Evolutionary conservation across 805 yeast genomes (phyloP).

Genomic region (Candida endomychidarum): DNA sequence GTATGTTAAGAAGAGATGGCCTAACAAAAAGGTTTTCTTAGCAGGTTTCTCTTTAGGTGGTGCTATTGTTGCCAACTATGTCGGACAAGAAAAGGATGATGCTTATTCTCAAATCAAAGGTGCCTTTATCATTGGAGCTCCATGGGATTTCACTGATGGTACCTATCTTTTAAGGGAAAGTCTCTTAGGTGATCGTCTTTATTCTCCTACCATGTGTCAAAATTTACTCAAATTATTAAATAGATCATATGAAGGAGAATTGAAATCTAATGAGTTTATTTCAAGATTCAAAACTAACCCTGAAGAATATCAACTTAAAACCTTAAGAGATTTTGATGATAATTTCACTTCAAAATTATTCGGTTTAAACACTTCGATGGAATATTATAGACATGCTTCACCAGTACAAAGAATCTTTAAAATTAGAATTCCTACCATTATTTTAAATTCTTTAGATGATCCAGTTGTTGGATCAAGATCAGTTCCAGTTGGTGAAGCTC

Average conservation of each 20-base stretch:
- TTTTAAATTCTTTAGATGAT: constrained; percentile 65
- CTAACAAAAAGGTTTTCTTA: constrained; percentile 61
- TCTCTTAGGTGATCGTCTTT: constrained; percentile 36
- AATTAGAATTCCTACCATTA: constrained; percentile 60
- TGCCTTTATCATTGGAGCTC: constrained; percentile 61
- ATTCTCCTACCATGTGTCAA: constrained; percentile 44
- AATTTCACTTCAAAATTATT: constrained; percentile 58
- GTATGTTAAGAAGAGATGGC: constrained; percentile 50
- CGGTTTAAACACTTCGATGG: constrained; percentile 61
- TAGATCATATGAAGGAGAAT: constrained; percentile 29
- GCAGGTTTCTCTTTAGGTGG: constrained; percentile 78
- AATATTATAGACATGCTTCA: constrained; percentile 66
- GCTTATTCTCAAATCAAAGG: constrained; percentile 53
- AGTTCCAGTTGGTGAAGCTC: constrained; percentile 51
- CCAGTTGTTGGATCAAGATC: constrained; percentile 58
- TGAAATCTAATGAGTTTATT: constrained; percentile 23
- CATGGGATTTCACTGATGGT: constrained; percentile 70
- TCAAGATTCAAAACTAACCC: constrained; percentile 32
- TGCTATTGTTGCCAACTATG: constrained; percentile 60
- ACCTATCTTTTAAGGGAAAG: constrained; percentile 46
- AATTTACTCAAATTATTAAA: constrained; percentile 34
- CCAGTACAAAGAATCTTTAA: constrained; percentile 56
- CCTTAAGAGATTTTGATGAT: constrained; percentile 59
- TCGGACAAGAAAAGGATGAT: constrained; percentile 60
- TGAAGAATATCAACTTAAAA: constrained; percentile 28